Evolutionary conservation across 345 rosid species (phyloP).

Genomic region (Eucalyptus virginea): DNA sequence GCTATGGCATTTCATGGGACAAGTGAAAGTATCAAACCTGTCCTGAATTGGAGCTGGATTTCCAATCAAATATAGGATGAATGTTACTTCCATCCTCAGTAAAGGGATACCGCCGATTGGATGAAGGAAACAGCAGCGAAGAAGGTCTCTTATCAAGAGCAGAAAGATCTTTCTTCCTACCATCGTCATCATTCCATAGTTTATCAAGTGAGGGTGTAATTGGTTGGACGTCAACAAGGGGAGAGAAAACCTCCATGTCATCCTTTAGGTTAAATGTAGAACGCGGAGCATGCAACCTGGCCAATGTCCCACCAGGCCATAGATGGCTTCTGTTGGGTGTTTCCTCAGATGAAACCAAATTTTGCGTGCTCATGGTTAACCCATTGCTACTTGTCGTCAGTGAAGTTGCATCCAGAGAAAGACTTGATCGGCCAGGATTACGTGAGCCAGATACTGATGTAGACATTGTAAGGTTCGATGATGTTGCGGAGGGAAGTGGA

Average conservation of each 20-base stretch:
- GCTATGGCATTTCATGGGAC: background rate
- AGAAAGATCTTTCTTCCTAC: slow-evolving; percentile 39
- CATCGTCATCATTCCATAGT: slow-evolving; percentile 59
- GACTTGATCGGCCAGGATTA: slow-evolving; percentile 15
- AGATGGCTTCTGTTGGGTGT: slow-evolving; percentile 57
- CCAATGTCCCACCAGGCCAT: slow-evolving; percentile 57
- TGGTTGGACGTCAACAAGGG: slow-evolving; percentile 69
- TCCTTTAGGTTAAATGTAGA: slow-evolving; percentile 60
- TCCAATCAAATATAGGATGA: slow-evolving; percentile 77
- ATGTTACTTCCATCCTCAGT: slow-evolving; percentile 51
- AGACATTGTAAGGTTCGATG: slow-evolving; percentile 40
- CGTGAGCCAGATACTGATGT: slow-evolving; percentile 38
- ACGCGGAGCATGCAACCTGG: slow-evolving; percentile 71
- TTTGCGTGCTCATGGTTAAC: slow-evolving; percentile 15
- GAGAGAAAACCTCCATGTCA: slow-evolving; percentile 95
- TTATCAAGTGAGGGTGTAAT: slow-evolving; percentile 74
- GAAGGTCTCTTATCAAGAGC: slow-evolving; percentile 55
- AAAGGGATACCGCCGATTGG: slow-evolving; percentile 53
- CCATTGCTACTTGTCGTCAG: slow-evolving; percentile 15
- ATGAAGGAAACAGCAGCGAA: slow-evolving; percentile 53
- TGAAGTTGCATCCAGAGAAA: slow-evolving; percentile 22
- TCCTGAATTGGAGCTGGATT: slow-evolving; percentile 47
- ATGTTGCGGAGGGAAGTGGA: slow-evolving; percentile 72
- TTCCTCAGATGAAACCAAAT: slow-evolving; percentile 44
- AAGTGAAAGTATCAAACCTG: slow-evolving; percentile 36